Base-by-base conservation (phyloP, 148 eudicot genomes). In the Dysphania ambrosioides region DNA sequence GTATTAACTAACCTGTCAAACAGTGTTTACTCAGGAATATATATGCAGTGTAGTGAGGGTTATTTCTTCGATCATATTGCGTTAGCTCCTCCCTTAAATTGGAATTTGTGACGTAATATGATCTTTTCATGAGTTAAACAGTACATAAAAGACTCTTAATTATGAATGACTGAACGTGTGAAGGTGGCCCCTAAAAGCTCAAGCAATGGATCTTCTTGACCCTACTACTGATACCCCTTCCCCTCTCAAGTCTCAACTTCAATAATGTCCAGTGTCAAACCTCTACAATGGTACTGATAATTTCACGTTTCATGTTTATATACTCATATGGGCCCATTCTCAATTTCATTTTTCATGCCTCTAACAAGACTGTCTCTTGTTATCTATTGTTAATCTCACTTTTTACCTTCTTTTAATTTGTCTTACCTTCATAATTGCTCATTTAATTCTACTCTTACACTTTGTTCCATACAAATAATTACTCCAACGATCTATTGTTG, bases 391-490 rank as follows among this genome's bases (percentile, higher is more conserved):
- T 53, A 5, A n/a, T 34, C 26, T 9, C 15, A 40, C 30, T 26
- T 40, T 47, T 34, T 67, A 1, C 23, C 38, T 55, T 19, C 32
- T 23, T 66, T 19, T 32, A 27, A n/a, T 71, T 77, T 77, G 68
- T 76, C 73, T 76, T 59, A 69, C 69, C 58, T 69, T 47, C 72
- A 41, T 77, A 27, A 77, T 77, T 77, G n/a, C 68, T 60, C 79
- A 76, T 67, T n/a, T 8, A 67, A 67, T 41, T 41, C 56, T 41
- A 67, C n/a, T 67, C 71, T 67, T 67, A 32, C 19, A 12, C 11
- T 40, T 66, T 66, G 70, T 66, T 38, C 7, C 15, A 18, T 67
- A 9, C 40, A 34, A 32, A 16, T 66, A 24, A 24, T 42, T 67
- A 66, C 70, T 66, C 70, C 32, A 41, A 21, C 15, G 16, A 26